phyloP scores from a whole-genome alignment of 2,329 filamentous ascomycete species.

The Aspergillus sp. region DNA sequence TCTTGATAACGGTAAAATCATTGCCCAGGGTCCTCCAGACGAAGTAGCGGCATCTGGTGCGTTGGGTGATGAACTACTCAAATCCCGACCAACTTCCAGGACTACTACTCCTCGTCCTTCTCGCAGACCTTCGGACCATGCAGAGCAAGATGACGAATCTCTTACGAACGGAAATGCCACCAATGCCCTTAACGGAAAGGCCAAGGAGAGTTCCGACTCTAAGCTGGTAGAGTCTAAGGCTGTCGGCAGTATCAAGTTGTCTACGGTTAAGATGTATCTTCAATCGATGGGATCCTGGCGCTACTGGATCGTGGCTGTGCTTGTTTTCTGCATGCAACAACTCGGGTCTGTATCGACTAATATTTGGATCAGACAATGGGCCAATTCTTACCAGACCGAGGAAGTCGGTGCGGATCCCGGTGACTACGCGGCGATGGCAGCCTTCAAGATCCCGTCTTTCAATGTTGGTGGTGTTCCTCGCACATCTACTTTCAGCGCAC shows the following conservation, averaged over 20 bases:
- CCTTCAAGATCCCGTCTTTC: slow-evolving; percentile 41
- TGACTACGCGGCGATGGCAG: slow-evolving; percentile 45
- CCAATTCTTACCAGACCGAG: slow-evolving; percentile 75
- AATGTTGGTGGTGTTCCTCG: slow-evolving; percentile 40
- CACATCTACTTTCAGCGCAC: slow-evolving; percentile 31
- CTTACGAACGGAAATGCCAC: slow-evolving; percentile 49
- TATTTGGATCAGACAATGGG: slow-evolving; percentile 93
- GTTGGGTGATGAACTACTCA: slow-evolving; percentile 81
- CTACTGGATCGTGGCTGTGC: slow-evolving; percentile 79
- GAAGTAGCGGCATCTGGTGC: slow-evolving; percentile 84
- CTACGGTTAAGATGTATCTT: slow-evolving; percentile 83
- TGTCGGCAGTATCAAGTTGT: slow-evolving; percentile 82
- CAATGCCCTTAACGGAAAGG: slow-evolving; percentile 38
- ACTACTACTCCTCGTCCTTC: slow-evolving; percentile 74
- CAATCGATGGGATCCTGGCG: slow-evolving; percentile 92
- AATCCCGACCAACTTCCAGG: slow-evolving; percentile 70
- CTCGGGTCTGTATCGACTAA: slow-evolving; percentile 84
- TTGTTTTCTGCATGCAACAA: slow-evolving; percentile 81
- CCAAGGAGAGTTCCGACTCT: slow-evolving; percentile 48
- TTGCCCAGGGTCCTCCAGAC: slow-evolving; percentile 71
- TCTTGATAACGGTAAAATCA: slow-evolving; percentile 81
- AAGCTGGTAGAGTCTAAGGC: slow-evolving; percentile 73
- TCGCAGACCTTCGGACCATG: slow-evolving; percentile 72
- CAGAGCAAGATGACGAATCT: slow-evolving; percentile 60
- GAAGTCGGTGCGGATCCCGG: slow-evolving; percentile 34